Base-by-base conservation (phyloP, 805 yeast genomes). In the Metschnikowia chrysomelidarum region DNA sequence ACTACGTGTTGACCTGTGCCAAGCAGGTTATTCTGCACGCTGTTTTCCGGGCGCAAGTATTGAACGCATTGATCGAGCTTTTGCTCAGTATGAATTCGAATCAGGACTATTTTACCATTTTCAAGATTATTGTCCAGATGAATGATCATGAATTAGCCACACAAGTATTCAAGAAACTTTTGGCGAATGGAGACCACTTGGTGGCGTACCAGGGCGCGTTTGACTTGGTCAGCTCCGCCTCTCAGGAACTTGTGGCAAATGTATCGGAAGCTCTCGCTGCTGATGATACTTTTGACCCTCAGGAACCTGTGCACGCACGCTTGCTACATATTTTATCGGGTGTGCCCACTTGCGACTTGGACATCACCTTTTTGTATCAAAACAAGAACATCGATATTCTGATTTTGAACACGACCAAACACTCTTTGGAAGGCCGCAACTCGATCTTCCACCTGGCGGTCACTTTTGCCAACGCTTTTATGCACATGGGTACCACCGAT, bases 401-500 rank as follows among this genome's bases (percentile, higher is more conserved):
- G 32, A 80, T 91, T 39, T 71, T 93, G 53, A 84, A 85, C 60
- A 83, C 83, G 53, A 76, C 96, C 5, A 88, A 87, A 60, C 75
- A 78, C 39, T 71, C 76, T 7, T 70, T 93, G 46, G 98, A 93
- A 57, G 95, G 95, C 30, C 80, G 96, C 62, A 84, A 79, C 56
- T 93, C 98, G 9, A 78, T 93, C 46, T 89, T 86, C 75, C 98
- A 93, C 65, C 82, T 94, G 16, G 98, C 97, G 6, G 88, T 93
- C 31, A 87, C 97, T 30, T 88, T 93, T 57, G 81, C 93, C 36
- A 91, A 88, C 55, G 97, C 97, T 0, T 87, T 88, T 56, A 75
- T 91, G 77, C 96, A 89, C 60, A 86, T 93, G 24, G 98, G 98
- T 39, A 93, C 98, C 10, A 87, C 98, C 7, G 94, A 86, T 54